Conservation (phyloP, 1,284 basidiomycete species). For the Xerocomus minutiporus region DNA sequence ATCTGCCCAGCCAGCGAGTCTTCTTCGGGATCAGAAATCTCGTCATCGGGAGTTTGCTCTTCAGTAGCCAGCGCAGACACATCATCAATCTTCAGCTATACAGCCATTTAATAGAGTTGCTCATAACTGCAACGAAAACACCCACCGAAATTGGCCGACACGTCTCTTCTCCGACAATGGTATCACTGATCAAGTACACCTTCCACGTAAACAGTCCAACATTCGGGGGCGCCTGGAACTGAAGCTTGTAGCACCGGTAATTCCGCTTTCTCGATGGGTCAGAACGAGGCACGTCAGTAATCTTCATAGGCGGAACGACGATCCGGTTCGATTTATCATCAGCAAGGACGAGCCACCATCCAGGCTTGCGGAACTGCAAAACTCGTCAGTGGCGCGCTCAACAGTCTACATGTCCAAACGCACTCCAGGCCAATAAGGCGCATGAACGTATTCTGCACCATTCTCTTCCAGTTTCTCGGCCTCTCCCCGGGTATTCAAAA, state of each 20-base stretch:
- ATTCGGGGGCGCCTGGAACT: slow-evolving; percentile 91
- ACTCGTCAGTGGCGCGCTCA: not conserved
- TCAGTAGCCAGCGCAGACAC: slow-evolving; percentile 53
- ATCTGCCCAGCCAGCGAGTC: slow-evolving; percentile 96
- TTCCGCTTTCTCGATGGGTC: slow-evolving; percentile 55
- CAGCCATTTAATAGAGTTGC: slow-evolving; percentile 1
- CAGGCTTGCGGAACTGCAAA: slow-evolving; percentile 70
- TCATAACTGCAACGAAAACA: slow-evolving; percentile 8
- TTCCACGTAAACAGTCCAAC: slow-evolving; percentile 89
- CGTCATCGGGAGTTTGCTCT: slow-evolving; percentile 72
- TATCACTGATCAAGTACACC: slow-evolving; percentile 81
- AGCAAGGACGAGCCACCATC: slow-evolving; percentile 90
- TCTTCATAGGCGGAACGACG: slow-evolving; percentile 86
- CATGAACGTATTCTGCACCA: slow-evolving; percentile 70
- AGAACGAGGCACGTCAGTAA: slow-evolving; percentile 76
- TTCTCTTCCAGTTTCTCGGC: slow-evolving; percentile 54
- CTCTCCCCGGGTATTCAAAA: slow-evolving; percentile 61
- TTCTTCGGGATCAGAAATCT: slow-evolving; percentile 95
- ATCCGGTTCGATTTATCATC: slow-evolving; percentile 88
- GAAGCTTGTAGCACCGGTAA: slow-evolving; percentile 82
- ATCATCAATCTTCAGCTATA: slow-evolving; percentile 80
- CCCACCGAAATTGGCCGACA: slow-evolving; percentile 68
- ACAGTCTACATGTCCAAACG: slow-evolving; percentile 26
- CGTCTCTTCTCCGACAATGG: slow-evolving; percentile 81
- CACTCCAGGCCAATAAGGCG: slow-evolving; percentile 88